phyloP scores from a whole-genome alignment of 129 eudicot genomes.

The Flaveria sonorensis region DNA sequence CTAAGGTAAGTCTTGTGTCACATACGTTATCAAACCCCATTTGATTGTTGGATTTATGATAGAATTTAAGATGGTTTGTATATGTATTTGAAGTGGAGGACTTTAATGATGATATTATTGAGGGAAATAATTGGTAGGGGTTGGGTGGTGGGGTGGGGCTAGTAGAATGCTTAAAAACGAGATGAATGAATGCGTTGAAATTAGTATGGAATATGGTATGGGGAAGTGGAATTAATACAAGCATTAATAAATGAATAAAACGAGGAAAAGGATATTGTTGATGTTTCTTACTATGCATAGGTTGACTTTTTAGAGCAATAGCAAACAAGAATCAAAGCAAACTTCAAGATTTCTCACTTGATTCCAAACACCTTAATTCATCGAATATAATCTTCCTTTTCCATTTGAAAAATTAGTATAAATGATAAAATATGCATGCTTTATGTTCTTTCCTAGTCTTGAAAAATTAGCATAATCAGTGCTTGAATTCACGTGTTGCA shows the following conservation, averaged over 20 bases:
- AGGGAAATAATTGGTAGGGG: constrained; percentile 31
- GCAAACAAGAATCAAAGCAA: constrained; percentile 8
- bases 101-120: constrained; percentile 8
- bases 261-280: background rate
- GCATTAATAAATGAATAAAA: constrained; percentile 25
- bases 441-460: too few species aligned
- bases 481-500: too few species aligned
- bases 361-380: background rate
- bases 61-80: background rate
- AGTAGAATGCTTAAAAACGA: background rate
- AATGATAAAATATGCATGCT: constrained; percentile 22
- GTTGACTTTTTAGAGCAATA: constrained; percentile 12
- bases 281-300: constrained; percentile 8
- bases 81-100: constrained; percentile 21
- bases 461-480: too few species aligned
- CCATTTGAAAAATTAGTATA: background rate
- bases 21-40: constrained; percentile 57
- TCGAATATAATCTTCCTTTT: background rate
- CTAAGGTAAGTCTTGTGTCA: constrained; percentile 58
- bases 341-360: constrained; percentile 9
- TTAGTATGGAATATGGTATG: constrained; percentile 42
- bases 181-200: constrained; percentile 36
- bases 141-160: background rate
- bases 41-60: constrained; percentile 14
- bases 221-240: constrained; percentile 30